Evolutionary conservation across 2,329 filamentous ascomycete species (phyloP).

Genomic region (Verticillium tricorpus): DNA sequence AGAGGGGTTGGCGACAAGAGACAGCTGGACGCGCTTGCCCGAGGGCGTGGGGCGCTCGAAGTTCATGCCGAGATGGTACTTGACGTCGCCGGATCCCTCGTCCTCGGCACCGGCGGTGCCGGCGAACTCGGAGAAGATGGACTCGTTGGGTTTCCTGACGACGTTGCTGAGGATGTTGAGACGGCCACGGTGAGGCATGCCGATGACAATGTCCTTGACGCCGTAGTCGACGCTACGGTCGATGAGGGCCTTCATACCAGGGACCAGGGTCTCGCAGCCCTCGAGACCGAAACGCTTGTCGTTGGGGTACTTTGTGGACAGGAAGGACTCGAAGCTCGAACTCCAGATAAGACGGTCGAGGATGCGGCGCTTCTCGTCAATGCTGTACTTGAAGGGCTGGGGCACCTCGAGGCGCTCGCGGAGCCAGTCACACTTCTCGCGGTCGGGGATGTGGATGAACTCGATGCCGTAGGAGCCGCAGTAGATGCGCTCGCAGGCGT

Average conservation of each 20-base stretch:
- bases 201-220: conserved; percentile 98
- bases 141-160: conserved; percentile 98
- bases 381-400: conserved; percentile 91
- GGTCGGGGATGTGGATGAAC: conserved; percentile 97
- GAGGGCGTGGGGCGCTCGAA: conserved; percentile 98
- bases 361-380: conserved; percentile 97
- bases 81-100: conserved; percentile 97
- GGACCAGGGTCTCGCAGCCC: conserved; percentile 93
- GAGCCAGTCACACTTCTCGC: conserved; percentile 97
- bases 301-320: conserved; percentile 97
- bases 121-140: conserved; percentile 97
- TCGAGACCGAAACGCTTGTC: conserved; percentile 99
- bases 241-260: conserved; percentile 98
- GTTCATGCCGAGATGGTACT: conserved; percentile 99
- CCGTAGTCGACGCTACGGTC: conserved; percentile 98
- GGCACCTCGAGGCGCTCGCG: conserved; percentile 92
- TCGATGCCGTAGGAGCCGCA: conserved; percentile 96
- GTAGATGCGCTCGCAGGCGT: conserved; percentile 90
- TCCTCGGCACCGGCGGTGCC: conserved; percentile 83
- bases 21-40: conserved; percentile 98
- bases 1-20: conserved; percentile 95
- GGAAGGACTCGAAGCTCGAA: conserved; percentile 93
- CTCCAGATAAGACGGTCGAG: conserved; percentile 98
- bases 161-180: conserved; percentile 98
- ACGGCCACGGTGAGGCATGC: conserved; percentile 98